phyloP scores from a whole-genome alignment of 306 rosid genomes.

The Dalbergia cochinchinensis region DNA sequence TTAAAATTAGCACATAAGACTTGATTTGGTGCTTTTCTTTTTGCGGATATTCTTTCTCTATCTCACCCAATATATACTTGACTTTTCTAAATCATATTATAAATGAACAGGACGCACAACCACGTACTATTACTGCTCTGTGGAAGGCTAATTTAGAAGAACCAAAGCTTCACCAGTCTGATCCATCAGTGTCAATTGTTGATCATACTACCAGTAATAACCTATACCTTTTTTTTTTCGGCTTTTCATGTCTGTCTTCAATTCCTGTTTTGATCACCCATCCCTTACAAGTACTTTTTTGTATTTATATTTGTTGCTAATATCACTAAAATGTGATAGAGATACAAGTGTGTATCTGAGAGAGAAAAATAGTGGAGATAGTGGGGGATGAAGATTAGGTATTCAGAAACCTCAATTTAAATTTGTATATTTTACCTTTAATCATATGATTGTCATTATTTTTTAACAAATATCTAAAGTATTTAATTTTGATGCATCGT shows the following conservation, averaged over 20 bases:
- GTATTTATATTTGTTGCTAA: slow-evolving; percentile 41
- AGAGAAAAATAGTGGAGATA: neutral
- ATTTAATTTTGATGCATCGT: no score
- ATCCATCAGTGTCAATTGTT: slow-evolving; percentile 75
- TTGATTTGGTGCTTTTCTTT: slow-evolving; percentile 33
- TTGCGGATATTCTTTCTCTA: slow-evolving; percentile 19
- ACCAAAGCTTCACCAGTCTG: slow-evolving; percentile 80
- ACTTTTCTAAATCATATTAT: slow-evolving; percentile 28
- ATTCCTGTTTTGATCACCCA: slow-evolving; percentile 12
- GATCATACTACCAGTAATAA: slow-evolving; percentile 66
- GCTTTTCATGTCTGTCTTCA: slow-evolving; percentile 19
- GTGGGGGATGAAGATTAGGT: neutral
- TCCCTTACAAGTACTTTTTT: slow-evolving; percentile 20
- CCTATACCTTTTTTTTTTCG: slow-evolving; percentile 40
- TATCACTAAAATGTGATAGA: slow-evolving; percentile 41
- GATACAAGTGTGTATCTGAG: slow-evolving; percentile 11
- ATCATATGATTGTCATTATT: neutral
- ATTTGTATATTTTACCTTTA: neutral
- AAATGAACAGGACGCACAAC: slow-evolving; percentile 82
- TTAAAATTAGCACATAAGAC: neutral
- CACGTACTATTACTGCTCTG: slow-evolving; percentile 70
- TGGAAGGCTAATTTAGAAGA: slow-evolving; percentile 91
- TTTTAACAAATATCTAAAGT: neutral
- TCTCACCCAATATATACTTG: slow-evolving; percentile 36
- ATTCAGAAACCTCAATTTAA: slow-evolving; percentile 17